Evolutionary conservation across 1,284 basidiomycete species (phyloP).

Genomic region (Paramarasmius palmivorus): DNA sequence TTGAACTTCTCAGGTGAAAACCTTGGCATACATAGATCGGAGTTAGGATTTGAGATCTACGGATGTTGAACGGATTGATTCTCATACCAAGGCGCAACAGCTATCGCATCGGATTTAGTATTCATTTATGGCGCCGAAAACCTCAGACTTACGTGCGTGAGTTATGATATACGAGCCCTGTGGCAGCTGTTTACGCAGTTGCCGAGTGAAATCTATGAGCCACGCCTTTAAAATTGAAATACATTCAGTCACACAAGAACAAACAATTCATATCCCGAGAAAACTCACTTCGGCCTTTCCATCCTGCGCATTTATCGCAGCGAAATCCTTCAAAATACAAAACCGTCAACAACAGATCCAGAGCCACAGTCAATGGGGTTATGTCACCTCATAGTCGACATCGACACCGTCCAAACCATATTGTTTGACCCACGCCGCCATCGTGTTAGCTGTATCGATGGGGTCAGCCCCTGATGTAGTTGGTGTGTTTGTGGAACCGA

Average conservation of each 20-base stretch:
- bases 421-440: constrained; percentile 51
- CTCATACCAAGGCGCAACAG: constrained; percentile 25
- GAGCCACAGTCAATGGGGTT: neutral
- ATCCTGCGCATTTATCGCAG: constrained; percentile 42
- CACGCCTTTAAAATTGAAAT: constrained; percentile 30
- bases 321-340: constrained; percentile 47
- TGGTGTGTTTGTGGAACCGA: constrained; percentile 55
- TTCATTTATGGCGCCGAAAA: neutral
- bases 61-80: too few relatives aligned
- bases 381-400: constrained; percentile 49
- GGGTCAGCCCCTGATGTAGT: constrained; percentile 46
- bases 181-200: constrained; percentile 39
- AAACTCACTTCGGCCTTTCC: constrained; percentile 31
- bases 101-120: constrained; percentile 7
- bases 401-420: constrained; percentile 55
- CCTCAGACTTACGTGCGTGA: constrained; percentile 39
- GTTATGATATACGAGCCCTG: constrained; percentile 41
- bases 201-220: constrained; percentile 43
- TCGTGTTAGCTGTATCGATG: constrained; percentile 43
- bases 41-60: neutral
- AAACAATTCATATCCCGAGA: neutral
- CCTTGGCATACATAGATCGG: neutral
- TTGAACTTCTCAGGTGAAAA: constrained; percentile 10
- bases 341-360: neutral
- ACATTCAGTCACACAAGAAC: neutral